Evolutionary conservation across 2,329 filamentous ascomycete genomes (phyloP), one percentile per base, ranked within the genome.

Genomic region (Sclerotiophoma versabilis): DNA sequence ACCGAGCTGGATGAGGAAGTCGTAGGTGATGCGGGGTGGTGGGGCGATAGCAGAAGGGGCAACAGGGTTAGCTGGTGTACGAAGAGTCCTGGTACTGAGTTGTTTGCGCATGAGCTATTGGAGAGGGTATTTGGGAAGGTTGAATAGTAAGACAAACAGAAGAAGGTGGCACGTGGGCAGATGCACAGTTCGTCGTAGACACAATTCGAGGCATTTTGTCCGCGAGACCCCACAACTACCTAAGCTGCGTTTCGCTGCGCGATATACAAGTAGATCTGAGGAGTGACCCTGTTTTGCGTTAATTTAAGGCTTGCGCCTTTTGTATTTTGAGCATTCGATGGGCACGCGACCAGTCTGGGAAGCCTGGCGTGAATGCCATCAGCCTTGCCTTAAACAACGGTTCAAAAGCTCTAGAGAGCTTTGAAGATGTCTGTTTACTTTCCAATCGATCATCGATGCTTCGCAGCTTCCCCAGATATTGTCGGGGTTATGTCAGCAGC

Each of bases 21-120:
- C 25, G 81, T 87, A 0, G 90, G 88, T 33, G 93, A 98, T 73
- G 80, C 86, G 75, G 76, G 84, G 64, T 79, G 88, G 46, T 98
- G 95, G 95, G 75, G 95, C 68, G 91, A 88, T 72, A 73, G 77
- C 12, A 80, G 78, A 60, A 87, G 85, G 66, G 92, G 93, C 5
- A 99, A 98, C 77, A 83, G 91, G 49, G 83, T 99, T 60, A 84
- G 86, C 74, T 84, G 91, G 70, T 88, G 93, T 73, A 81, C 91
- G 43, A 73, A 69, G 44, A 84, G 89, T 59, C 91, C 91, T 0
- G 91, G 88, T 2, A 82, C 84, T 63, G 81, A 87, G 7, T 75
- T 78, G 33, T 92, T 93, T 78, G 89, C 86, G 29, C 79, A 80
- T 29, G 80, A 87, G 58, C 73, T 92, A 65, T 79, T 93, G 76